phyloP scores from a whole-genome alignment of 208 protist species.

The Crithidia brevicula region DNA sequence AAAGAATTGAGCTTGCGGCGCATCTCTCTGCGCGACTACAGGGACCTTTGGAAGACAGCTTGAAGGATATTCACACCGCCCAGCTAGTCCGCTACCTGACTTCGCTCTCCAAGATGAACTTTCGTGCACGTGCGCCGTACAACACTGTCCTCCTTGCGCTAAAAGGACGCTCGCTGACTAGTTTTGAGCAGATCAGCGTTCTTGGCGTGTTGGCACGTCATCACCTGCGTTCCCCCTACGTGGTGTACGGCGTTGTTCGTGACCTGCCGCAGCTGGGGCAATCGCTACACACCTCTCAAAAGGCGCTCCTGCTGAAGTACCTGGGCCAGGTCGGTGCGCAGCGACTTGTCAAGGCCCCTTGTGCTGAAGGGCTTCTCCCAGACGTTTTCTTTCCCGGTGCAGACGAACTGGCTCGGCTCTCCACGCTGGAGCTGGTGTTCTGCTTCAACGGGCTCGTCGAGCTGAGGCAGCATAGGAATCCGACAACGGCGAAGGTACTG shows the following conservation, averaged over 20 bases:
- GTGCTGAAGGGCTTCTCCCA: conserved; percentile 18
- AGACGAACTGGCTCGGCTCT: conserved; percentile 43
- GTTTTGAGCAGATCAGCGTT: conserved; percentile 49
- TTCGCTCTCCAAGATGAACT: conserved; percentile 54
- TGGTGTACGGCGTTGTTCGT: conserved; percentile 39
- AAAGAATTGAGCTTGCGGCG: conserved; percentile 12
- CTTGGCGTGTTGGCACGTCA: conserved; percentile 62
- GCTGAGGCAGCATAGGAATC: conserved; percentile 59
- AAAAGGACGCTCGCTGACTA: conserved; percentile 39
- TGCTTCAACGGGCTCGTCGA: conserved; percentile 57
- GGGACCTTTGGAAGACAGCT: conserved; percentile 7
- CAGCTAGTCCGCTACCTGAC: conserved; percentile 62
- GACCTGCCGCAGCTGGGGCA: conserved; percentile 31
- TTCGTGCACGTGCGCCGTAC: conserved; percentile 46
- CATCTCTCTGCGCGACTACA: conserved; percentile 13
- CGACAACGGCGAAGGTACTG: conserved; percentile 36
- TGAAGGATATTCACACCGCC: conserved; percentile 31
- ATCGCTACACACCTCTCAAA: conserved; percentile 34
- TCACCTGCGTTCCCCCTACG: conserved; percentile 38
- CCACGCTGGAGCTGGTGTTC: conserved; percentile 48
- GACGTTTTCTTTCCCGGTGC: conserved; percentile 36
- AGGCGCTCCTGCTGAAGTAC: conserved; percentile 55
- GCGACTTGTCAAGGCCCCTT: conserved; percentile 47
- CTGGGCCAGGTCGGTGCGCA: conserved; percentile 52
- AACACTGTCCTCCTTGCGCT: conserved; percentile 39